These are phyloP conservation scores for Xenosphaeropsis pyriputrescens DNA, from an alignment of 2,329 filamentous ascomycete genomes.

Conservation along the genomic window DNA sequence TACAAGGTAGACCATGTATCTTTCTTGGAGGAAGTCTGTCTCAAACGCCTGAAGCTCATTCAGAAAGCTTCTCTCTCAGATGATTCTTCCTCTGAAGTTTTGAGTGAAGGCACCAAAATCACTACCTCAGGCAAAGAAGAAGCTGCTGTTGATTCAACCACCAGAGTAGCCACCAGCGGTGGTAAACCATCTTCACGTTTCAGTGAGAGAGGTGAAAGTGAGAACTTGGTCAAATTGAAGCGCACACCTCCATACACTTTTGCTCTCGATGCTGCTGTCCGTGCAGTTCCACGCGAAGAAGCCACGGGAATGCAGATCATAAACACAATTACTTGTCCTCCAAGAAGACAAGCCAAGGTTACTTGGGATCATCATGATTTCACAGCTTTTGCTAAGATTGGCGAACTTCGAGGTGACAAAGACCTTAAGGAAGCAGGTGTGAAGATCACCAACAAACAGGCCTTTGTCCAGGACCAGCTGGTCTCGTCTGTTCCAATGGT, in stretches of 20 bases:
- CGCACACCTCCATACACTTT: neutral
- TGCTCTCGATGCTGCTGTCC: neutral
- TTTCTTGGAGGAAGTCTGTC: neutral
- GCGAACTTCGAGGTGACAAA: slow-evolving; percentile 13
- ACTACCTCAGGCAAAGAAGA: too few relatives aligned
- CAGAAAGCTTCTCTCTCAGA: too few relatives aligned
- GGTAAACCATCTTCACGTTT: too few relatives aligned
- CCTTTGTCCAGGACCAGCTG: slow-evolving; percentile 8
- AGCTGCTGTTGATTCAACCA: too few relatives aligned
- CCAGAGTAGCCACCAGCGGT: too few relatives aligned
- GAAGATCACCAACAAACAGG: slow-evolving; percentile 6
- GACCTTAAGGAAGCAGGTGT: slow-evolving; percentile 12
- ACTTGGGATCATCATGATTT: slow-evolving; percentile 11
- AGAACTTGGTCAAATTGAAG: too few relatives aligned
- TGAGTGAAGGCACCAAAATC: too few relatives aligned
- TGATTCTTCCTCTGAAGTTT: too few relatives aligned
- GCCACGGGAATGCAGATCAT: neutral
- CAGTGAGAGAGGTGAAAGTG: too few relatives aligned
- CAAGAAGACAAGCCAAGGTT: neutral
- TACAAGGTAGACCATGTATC: too few relatives aligned
- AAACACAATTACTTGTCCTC: neutral
- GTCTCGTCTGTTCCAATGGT: slow-evolving; percentile 12
- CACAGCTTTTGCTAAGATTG: slow-evolving; percentile 9
- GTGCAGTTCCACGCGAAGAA: neutral
- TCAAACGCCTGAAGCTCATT: too few relatives aligned